These are phyloP conservation scores for Candida dendrica DNA, from an alignment of 805 yeast genomes.

Conservation along the genomic window DNA sequence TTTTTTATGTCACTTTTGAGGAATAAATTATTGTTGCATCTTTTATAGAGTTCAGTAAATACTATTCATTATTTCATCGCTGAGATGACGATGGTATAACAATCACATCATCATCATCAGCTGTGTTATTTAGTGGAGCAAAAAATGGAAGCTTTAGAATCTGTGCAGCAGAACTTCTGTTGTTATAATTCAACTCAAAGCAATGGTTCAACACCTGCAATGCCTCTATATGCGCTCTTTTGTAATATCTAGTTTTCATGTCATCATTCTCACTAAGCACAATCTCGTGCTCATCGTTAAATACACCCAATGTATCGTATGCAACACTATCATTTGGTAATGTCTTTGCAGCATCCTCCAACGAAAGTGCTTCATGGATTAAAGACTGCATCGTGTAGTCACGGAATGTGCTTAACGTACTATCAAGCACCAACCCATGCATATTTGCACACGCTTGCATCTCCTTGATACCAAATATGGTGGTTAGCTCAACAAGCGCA, in stretches of 20 bases:
- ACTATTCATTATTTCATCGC: not conserved
- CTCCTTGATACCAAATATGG: conserved; percentile 68
- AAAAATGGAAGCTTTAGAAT: conserved; percentile 35
- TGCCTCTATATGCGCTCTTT: conserved; percentile 14
- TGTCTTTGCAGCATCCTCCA: conserved; percentile 50
- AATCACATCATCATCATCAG: conserved; percentile 1
- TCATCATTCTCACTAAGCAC: conserved; percentile 2
- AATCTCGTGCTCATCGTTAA: conserved; percentile 7
- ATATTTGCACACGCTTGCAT: conserved; percentile 71
- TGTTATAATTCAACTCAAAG: conserved; percentile 70
- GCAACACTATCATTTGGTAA: conserved; percentile 70
- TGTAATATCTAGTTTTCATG: conserved; percentile 1
- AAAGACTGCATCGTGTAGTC: conserved; percentile 20
- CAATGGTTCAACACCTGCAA: conserved; percentile 33
- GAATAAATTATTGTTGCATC: too few species aligned
- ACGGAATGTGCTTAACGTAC: conserved; percentile 45
- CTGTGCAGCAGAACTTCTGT: conserved; percentile 77
- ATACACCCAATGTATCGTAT: conserved; percentile 48
- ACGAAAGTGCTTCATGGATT: conserved; percentile 32
- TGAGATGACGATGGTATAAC: not conserved
- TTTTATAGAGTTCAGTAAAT: too few species aligned
- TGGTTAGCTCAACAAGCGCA: conserved; percentile 77
- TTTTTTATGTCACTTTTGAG: too few species aligned
- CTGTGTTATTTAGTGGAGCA: not conserved
- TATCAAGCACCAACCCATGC: conserved; percentile 85